A percentile compares a stretch with the other conserved stretches of the same genome.
These are phyloP conservation scores for Rhodotorula sp. DNA, from an alignment of 1,284 basidiomycete genomes.

Conservation along the genomic window DNA sequence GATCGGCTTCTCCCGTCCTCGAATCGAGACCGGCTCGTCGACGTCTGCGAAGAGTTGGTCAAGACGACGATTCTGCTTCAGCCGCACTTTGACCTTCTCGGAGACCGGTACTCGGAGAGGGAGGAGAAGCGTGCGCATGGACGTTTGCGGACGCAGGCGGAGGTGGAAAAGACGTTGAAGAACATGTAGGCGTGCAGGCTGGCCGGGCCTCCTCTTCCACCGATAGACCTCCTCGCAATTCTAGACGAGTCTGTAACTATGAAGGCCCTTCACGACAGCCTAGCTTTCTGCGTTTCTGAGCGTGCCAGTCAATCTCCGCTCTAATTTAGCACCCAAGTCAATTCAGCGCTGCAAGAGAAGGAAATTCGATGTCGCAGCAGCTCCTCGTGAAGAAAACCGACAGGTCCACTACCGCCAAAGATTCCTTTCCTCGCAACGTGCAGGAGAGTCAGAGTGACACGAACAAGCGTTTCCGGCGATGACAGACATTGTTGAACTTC, in stretches of 20 bases:
- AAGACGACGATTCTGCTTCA: constrained; percentile 44
- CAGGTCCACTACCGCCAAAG: too few relatives aligned
- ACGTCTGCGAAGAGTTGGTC: constrained; percentile 52
- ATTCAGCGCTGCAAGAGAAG: too few relatives aligned
- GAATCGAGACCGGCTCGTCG: constrained; percentile 52
- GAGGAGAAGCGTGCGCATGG: constrained; percentile 48
- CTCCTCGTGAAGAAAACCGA: too few relatives aligned
- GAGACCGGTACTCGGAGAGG: constrained; percentile 49
- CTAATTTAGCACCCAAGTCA: too few relatives aligned
- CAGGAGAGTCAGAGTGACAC: too few relatives aligned
- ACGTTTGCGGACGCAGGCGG: constrained; percentile 47
- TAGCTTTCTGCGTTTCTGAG: too few relatives aligned
- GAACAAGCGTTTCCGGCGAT: too few relatives aligned
- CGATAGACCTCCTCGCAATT: not conserved
- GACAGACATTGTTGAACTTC: too few relatives aligned
- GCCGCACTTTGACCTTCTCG: constrained; percentile 45
- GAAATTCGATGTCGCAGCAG: too few relatives aligned
- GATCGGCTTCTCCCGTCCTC: constrained; percentile 48
- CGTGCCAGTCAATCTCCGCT: too few relatives aligned
- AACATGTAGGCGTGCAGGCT: not conserved
- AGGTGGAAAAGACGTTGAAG: constrained; percentile 45
- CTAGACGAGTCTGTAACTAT: not conserved
- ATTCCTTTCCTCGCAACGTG: too few relatives aligned
- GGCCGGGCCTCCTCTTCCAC: not conserved
- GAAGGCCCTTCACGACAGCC: too few relatives aligned